Conservation (phyloP, 306 rosid species). For the Vigna unguiculata region DNA sequence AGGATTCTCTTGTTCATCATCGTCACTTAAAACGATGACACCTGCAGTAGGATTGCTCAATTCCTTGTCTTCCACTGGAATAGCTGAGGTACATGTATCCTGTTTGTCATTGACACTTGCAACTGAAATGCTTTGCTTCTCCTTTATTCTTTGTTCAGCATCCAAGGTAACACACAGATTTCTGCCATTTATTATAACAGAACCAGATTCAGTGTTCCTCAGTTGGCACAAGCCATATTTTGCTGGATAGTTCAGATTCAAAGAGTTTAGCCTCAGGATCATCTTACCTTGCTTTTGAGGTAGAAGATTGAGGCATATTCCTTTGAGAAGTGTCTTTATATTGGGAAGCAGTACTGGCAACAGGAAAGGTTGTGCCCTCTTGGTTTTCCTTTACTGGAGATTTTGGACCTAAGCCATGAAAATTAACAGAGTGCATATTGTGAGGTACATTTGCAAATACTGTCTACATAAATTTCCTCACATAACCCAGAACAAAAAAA, state of each 20-base stretch:
- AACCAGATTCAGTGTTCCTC: conserved; percentile 30
- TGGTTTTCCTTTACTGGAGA: conserved; percentile 31
- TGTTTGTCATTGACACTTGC: conserved; percentile 37
- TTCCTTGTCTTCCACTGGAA: not conserved
- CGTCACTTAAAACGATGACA: conserved; percentile 49
- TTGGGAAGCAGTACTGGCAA: conserved; percentile 26
- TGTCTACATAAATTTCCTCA: conserved; percentile 13
- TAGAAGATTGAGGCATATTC: conserved; percentile 28
- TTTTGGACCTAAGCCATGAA: conserved; percentile 33
- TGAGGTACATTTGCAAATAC: conserved; percentile 24
- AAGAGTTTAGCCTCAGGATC: conserved; percentile 18
- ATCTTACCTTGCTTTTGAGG: conserved; percentile 17
- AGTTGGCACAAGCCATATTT: not conserved
- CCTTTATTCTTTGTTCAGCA: conserved; percentile 33
- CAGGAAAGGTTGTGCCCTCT: conserved; percentile 16
- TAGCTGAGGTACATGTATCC: conserved; percentile 1
- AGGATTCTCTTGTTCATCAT: conserved; percentile 48
- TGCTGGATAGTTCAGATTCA: conserved; percentile 15
- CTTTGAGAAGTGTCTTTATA: conserved; percentile 34
- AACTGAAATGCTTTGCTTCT: conserved; percentile 36
- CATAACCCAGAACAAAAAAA: not conserved
- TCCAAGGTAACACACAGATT: conserved; percentile 10
- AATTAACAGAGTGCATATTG: conserved; percentile 12
- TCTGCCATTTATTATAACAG: conserved; percentile 25
- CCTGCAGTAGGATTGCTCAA: not conserved